phyloP scores from a whole-genome alignment of 805 yeast genomes.

The Candida schatavii region DNA sequence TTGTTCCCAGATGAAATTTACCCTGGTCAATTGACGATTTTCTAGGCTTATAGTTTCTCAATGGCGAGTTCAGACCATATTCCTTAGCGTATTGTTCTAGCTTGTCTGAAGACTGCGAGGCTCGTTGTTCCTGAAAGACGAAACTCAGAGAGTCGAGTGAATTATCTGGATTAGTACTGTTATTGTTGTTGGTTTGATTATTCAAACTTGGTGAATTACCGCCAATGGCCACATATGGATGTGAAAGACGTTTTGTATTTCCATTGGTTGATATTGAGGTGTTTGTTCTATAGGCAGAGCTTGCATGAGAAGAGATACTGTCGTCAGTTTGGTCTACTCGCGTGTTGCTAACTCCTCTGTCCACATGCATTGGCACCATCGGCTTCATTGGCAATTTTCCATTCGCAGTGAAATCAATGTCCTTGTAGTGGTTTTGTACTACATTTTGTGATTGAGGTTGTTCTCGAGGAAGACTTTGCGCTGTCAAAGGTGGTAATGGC shows the following conservation, averaged over 20 bases:
- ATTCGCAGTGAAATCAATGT: constrained; percentile 40
- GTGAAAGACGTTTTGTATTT: not conserved
- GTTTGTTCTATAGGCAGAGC: not conserved
- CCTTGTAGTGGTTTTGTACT: constrained; percentile 24
- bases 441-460: constrained; percentile 3
- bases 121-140: constrained; percentile 9
- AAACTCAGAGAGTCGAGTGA: constrained; percentile 14
- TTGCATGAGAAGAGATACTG: not conserved
- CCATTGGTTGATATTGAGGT: not conserved
- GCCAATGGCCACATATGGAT: not conserved
- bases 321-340: constrained; percentile 1
- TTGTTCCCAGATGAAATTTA: constrained; percentile 2
- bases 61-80: constrained; percentile 16
- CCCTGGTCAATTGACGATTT: constrained; percentile 1
- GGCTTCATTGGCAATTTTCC: constrained; percentile 42
- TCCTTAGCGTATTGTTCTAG: constrained; percentile 23
- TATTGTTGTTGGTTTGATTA: no score
- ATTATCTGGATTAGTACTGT: not conserved
- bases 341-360: constrained; percentile 12
- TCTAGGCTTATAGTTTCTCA: constrained; percentile 16
- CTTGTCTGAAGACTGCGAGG: constrained; percentile 7
- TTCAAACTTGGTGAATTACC: not conserved
- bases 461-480: no score
- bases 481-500: constrained; percentile 15
- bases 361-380: constrained; percentile 37